Conservation (phyloP, 2,329 filamentous ascomycete genomes). For the Dactylonectria estremocensis region DNA sequence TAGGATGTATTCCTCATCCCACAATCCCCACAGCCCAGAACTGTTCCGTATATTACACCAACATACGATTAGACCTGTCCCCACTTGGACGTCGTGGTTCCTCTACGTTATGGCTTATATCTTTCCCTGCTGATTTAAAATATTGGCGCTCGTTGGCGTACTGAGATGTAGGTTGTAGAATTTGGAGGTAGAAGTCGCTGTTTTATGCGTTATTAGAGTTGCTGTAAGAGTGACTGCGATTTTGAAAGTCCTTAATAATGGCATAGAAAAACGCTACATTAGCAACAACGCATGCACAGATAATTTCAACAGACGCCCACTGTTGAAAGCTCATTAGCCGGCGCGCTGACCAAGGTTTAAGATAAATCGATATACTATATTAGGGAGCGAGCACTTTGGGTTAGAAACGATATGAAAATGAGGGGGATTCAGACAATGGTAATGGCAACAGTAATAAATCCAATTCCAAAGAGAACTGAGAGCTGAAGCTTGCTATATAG, state of each 20-base stretch:
- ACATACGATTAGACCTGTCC: too few relatives aligned
- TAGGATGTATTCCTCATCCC: too few relatives aligned
- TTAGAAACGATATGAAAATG: constrained; percentile 47
- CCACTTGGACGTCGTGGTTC: too few relatives aligned
- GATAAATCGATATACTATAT: constrained; percentile 25
- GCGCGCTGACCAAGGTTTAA: neutral
- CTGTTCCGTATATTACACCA: too few relatives aligned
- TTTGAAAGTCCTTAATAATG: constrained; percentile 45
- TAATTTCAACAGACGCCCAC: constrained; percentile 50
- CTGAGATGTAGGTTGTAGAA: constrained; percentile 14
- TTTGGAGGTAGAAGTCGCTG: constrained; percentile 28
- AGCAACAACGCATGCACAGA: constrained; percentile 51
- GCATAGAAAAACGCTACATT: constrained; percentile 51
- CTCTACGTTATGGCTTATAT: too few relatives aligned
- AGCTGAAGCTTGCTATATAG: constrained; percentile 37
- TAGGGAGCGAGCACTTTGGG: constrained; percentile 48
- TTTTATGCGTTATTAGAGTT: neutral
- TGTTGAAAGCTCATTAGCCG: neutral
- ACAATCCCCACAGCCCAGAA: too few relatives aligned
- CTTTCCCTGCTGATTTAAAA: too few relatives aligned
- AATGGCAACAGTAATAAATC: constrained; percentile 45
- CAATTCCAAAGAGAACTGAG: constrained; percentile 48
- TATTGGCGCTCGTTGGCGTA: too few relatives aligned
- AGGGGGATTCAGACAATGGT: constrained; percentile 49
- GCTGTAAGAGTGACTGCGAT: constrained; percentile 41